Evolutionary conservation across 1,284 basidiomycete species (phyloP).

Genomic region (Sporisorium sorghi): DNA sequence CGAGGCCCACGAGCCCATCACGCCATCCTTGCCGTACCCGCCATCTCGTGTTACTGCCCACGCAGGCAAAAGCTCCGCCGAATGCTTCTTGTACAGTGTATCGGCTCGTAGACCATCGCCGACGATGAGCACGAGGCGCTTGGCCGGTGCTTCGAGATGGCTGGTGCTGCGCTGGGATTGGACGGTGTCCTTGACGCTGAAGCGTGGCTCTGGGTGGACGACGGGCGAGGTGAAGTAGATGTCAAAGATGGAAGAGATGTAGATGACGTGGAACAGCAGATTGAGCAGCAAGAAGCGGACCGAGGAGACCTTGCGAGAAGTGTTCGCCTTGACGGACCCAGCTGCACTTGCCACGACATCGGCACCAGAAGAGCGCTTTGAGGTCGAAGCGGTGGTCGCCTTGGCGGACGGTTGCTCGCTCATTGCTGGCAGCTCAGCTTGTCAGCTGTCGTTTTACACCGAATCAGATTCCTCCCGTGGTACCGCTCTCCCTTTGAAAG

Average conservation of each 20-base stretch:
- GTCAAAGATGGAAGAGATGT: constrained; percentile 76
- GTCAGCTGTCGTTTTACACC: too few species aligned
- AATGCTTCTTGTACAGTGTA: constrained; percentile 75
- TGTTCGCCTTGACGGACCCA: constrained; percentile 8
- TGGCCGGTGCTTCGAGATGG: constrained; percentile 72
- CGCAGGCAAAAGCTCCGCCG: constrained; percentile 16
- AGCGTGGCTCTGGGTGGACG: constrained; percentile 62
- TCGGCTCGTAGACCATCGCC: constrained; percentile 82
- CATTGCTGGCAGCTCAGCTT: constrained; percentile 7
- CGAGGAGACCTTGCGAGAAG: constrained; percentile 68
- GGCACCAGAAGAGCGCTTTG: not conserved
- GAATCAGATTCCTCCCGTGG: not conserved
- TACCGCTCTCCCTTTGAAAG: not conserved
- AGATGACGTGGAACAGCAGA: constrained; percentile 60
- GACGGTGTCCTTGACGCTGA: constrained; percentile 33
- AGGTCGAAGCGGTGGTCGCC: constrained; percentile 1
- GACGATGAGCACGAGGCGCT: constrained; percentile 82
- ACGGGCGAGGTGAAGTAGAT: constrained; percentile 81
- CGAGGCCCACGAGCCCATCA: constrained; percentile 23
- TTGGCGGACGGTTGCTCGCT: not conserved
- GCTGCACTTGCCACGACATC: not conserved
- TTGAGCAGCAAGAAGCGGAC: constrained; percentile 74
- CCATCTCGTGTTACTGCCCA: constrained; percentile 43
- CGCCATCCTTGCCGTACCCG: constrained; percentile 7
- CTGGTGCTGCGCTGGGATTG: not conserved